phyloP scores from a whole-genome alignment of 1,284 basidiomycete genomes.

The Porphyrellus sp. region DNA sequence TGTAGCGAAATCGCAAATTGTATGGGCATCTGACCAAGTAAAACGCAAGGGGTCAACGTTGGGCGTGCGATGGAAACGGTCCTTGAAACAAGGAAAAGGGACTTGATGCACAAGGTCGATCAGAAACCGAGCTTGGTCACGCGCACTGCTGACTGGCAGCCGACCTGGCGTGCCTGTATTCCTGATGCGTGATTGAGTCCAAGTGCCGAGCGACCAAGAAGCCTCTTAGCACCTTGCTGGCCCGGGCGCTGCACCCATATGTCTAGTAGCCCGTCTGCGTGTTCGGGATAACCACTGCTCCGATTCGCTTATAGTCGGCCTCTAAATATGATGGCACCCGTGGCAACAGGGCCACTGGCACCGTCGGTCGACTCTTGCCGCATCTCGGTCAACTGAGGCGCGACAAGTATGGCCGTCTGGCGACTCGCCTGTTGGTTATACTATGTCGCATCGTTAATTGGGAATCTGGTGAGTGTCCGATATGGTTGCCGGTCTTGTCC shows the following conservation, averaged over 20 bases:
- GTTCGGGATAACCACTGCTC: background rate
- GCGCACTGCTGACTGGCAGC: too few species aligned
- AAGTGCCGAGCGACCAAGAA: background rate
- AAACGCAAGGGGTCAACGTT: background rate
- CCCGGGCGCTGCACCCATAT: background rate
- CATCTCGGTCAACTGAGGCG: background rate
- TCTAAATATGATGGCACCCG: too few species aligned
- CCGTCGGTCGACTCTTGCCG: too few species aligned
- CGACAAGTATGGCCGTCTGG: background rate
- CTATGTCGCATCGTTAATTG: background rate
- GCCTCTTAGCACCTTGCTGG: background rate
- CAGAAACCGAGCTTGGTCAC: background rate
- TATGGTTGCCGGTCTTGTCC: slow-evolving; percentile 2
- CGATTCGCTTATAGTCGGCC: background rate
- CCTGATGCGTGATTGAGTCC: too few species aligned
- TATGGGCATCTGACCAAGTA: background rate
- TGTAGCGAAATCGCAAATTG: background rate
- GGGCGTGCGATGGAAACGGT: background rate
- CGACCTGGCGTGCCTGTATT: too few species aligned
- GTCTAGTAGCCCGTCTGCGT: background rate
- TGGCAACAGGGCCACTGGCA: too few species aligned
- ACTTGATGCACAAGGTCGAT: background rate
- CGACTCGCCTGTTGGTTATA: background rate
- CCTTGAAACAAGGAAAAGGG: background rate
- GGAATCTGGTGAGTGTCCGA: slow-evolving; percentile 4